phyloP scores from a whole-genome alignment of 1,139 yeast genomes.

The Yamadazyma conglobata region DNA sequence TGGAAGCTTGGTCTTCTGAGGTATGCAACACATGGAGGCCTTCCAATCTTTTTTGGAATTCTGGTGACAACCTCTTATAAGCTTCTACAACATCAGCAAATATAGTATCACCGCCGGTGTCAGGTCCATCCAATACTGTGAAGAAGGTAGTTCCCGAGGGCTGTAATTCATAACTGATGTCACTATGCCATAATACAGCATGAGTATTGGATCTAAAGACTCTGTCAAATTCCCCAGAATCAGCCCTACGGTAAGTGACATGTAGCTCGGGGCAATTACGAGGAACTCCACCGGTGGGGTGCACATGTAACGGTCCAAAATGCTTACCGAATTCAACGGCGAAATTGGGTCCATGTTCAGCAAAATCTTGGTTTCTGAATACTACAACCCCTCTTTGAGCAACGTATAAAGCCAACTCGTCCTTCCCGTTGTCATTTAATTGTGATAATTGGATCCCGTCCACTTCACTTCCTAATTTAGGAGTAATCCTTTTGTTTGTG shows the following conservation, averaged over 20 bases:
- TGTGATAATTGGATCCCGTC: slow-evolving; percentile 53
- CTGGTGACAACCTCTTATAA: slow-evolving; percentile 61
- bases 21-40: slow-evolving; percentile 61
- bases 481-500: slow-evolving; percentile 43
- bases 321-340: slow-evolving; percentile 53
- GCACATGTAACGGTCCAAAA: slow-evolving; percentile 69
- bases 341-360: slow-evolving; percentile 50
- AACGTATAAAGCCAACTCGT: slow-evolving; percentile 59
- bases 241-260: slow-evolving; percentile 54
- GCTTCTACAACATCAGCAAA: slow-evolving; percentile 62
- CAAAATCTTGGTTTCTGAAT: slow-evolving; percentile 61
- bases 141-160: slow-evolving; percentile 66
- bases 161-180: slow-evolving; percentile 63
- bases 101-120: slow-evolving; percentile 66
- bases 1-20: slow-evolving; percentile 65
- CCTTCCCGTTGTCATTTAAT: slow-evolving; percentile 47
- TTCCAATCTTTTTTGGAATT: slow-evolving; percentile 50
- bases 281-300: slow-evolving; percentile 71
- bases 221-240: slow-evolving; percentile 25
- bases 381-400: slow-evolving; percentile 65
- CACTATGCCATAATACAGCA: slow-evolving; percentile 57
- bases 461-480: slow-evolving; percentile 64
- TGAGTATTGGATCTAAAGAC: slow-evolving; percentile 33
- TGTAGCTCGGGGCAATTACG: slow-evolving; percentile 54
- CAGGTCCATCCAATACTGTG: slow-evolving; percentile 57